Evolutionary conservation across 1,284 basidiomycete genomes (phyloP).

Genomic region (Austropuccinia psidii): DNA sequence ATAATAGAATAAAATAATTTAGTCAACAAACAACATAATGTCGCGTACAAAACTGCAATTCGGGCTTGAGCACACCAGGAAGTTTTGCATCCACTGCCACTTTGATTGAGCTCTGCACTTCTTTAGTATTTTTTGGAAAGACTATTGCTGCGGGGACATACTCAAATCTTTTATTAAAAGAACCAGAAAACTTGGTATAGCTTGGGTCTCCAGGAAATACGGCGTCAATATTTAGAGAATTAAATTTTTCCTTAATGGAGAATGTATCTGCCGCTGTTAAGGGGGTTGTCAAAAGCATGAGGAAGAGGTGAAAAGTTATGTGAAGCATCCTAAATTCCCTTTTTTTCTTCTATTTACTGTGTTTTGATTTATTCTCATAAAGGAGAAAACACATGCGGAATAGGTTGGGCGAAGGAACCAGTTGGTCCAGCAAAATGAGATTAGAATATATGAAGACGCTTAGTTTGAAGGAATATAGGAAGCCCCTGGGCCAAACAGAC

Average conservation of each 20-base stretch:
- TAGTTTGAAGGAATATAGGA: too few relatives aligned
- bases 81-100: conserved; percentile 12
- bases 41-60: background rate
- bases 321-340: too few relatives aligned
- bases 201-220: conserved; percentile 25
- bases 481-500: too few relatives aligned
- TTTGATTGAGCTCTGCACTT: background rate
- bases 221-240: conserved; percentile 12
- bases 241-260: conserved; percentile 3
- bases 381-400: too few relatives aligned
- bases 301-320: too few relatives aligned
- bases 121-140: background rate
- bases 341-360: too few relatives aligned
- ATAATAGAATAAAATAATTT: background rate
- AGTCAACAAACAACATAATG: background rate
- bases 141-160: conserved; percentile 23
- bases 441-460: too few relatives aligned
- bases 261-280: background rate
- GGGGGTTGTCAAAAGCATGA: too few relatives aligned
- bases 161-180: conserved; percentile 17
- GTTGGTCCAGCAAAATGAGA: too few relatives aligned
- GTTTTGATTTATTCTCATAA: too few relatives aligned
- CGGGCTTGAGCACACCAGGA: background rate
- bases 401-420: too few relatives aligned
- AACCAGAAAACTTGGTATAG: background rate